These are phyloP conservation scores for Entomortierella beljakovae DNA, from an alignment of 192 early-diverging fungal species.

Conservation along the genomic window DNA sequence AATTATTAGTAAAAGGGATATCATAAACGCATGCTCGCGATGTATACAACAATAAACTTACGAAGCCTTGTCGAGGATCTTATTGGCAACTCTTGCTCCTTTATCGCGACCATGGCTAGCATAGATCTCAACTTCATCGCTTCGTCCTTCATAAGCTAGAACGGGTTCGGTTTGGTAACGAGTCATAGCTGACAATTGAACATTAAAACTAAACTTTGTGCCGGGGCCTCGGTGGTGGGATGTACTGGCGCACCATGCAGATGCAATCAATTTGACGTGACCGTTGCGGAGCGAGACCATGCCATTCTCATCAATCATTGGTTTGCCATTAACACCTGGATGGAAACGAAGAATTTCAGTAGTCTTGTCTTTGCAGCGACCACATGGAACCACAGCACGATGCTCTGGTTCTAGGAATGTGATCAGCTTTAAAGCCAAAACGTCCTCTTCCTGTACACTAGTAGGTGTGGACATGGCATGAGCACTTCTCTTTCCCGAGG, in stretches of 20 bases:
- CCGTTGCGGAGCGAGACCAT: constrained; percentile 44
- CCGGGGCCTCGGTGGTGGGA: constrained; percentile 53
- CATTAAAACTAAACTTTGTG: constrained; percentile 52
- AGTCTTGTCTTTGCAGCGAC: constrained; percentile 53
- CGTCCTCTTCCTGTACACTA: constrained; percentile 47
- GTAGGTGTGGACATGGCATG: constrained; percentile 39
- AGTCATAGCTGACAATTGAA: constrained; percentile 29
- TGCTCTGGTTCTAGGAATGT: constrained; percentile 51
- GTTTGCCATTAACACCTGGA: constrained; percentile 53
- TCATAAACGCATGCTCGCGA: not conserved
- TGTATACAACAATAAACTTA: constrained; percentile 5
- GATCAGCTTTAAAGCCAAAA: constrained; percentile 35
- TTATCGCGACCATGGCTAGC: constrained; percentile 54
- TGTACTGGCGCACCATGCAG: constrained; percentile 53
- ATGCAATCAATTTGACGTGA: constrained; percentile 52
- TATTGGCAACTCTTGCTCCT: constrained; percentile 33
- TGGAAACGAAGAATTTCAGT: constrained; percentile 50
- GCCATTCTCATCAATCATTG: constrained; percentile 55
- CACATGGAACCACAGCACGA: constrained; percentile 49
- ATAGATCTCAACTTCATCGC: constrained; percentile 53
- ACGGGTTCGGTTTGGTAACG: constrained; percentile 35
- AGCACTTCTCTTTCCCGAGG: constrained; percentile 44
- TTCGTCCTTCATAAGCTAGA: constrained; percentile 35
- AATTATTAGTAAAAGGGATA: not conserved
- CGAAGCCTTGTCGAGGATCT: constrained; percentile 28